Base-by-base conservation (phyloP, 2,329 filamentous ascomycete species). In the Orbilia ellipsospora region DNA sequence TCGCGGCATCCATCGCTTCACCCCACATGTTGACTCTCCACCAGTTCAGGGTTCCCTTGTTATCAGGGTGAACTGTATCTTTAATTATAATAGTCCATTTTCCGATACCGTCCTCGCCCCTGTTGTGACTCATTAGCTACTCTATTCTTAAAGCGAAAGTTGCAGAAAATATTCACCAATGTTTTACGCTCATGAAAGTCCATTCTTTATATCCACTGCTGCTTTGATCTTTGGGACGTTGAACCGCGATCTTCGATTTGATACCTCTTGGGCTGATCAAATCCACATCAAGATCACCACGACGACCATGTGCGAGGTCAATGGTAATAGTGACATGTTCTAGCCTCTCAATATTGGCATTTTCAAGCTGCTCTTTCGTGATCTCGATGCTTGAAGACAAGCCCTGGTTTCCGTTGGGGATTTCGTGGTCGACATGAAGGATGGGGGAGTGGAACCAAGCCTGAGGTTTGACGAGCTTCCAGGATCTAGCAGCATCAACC, bases 111-210 rank as follows among this genome's bases (percentile, higher is more conserved):
- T 87, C 87, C 83, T 99, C 95, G 57, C 95, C 95, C 93, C 91
- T 93, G 64, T 12, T 42, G 0, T 40, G 52, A 10, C 31, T 36
- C 62, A 79, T 85, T 81, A 85, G 82, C 81, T 40, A 55, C 42
- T n/a, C 50, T 28, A 26, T 26, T 15, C 42, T 20, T 15, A n/a
- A 64, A 10, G 8, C 3, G 31, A 6, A 8, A 55, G 4, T 45
- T 54, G 36, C 16, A 4, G 15, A 16, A 28, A 50, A 31, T 18
- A 83, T 90, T 83, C 86, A 93, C 92, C 94, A 99, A 82, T 99
- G 95, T 77, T 90, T 94, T 44, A 99, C 95, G 77, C 90, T 96
- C 95, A 99, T 99, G 80, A 99, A 99, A 0, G 94, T 98, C 95
- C 95, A 99, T 83, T 98, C 93, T 44, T 90, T 84, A 81, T 98